These are phyloP conservation scores for Trichocladium uniseriatum DNA, from an alignment of 495 filamentous ascomycete species.

Conservation along the genomic window DNA sequence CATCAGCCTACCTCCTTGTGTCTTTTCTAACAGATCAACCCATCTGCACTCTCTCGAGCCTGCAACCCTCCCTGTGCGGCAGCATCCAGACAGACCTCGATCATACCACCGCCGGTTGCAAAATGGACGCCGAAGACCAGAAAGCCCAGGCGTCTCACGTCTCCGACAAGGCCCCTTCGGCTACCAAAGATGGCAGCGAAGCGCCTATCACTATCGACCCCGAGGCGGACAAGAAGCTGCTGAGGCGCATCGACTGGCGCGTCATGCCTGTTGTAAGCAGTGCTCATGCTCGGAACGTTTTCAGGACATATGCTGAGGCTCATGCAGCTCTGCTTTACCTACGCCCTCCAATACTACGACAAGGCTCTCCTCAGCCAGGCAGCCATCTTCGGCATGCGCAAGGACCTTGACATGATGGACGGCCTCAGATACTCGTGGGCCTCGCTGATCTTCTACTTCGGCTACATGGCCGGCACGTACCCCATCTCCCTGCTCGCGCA, in stretches of 20 bases:
- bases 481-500: slow-evolving; percentile 5
- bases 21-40: too few relatives aligned
- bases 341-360: slow-evolving; percentile 8
- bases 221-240: slow-evolving; percentile 3
- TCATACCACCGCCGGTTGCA: too few relatives aligned
- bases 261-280: slow-evolving; percentile 3
- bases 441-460: slow-evolving; percentile 6
- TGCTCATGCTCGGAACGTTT: too few relatives aligned
- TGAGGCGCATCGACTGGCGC: slow-evolving; percentile 1
- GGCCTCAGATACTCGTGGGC: slow-evolving; percentile 7
- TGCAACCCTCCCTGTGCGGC: too few relatives aligned
- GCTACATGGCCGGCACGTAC: slow-evolving; percentile 7
- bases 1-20: too few relatives aligned
- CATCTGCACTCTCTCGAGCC: too few relatives aligned
- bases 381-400: slow-evolving; percentile 6
- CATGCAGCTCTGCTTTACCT: slow-evolving; percentile 4
- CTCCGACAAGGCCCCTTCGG: background rate
- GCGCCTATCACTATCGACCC: background rate
- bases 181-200: background rate
- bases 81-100: too few relatives aligned
- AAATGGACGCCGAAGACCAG: background rate
- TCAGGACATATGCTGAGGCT: background rate
- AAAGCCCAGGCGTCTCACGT: background rate
- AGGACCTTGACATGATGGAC: slow-evolving; percentile 4
- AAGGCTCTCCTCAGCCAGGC: slow-evolving; percentile 5